These are phyloP conservation scores for Aspergillus taichungensis DNA, from an alignment of 495 filamentous ascomycete species.

Conservation along the genomic window DNA sequence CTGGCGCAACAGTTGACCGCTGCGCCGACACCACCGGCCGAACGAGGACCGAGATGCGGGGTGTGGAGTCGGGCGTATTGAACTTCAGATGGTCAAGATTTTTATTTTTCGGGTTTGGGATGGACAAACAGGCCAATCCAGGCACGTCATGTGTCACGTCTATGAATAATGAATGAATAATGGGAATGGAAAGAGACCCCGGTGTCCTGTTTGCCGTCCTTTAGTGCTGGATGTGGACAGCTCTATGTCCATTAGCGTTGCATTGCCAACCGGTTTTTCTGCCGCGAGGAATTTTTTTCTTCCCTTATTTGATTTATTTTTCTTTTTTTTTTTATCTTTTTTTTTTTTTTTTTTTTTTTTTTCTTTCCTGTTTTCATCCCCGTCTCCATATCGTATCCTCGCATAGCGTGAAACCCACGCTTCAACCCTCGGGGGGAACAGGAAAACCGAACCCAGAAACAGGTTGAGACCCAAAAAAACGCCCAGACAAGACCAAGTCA, in stretches of 20 bases:
- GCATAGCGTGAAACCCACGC: too few relatives aligned
- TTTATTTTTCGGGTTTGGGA: background rate
- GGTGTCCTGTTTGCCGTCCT: too few relatives aligned
- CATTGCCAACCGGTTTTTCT: slow-evolving; percentile 1
- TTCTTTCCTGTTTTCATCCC: background rate
- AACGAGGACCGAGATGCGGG: slow-evolving; percentile 6
- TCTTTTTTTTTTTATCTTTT: background rate
- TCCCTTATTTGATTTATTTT: background rate
- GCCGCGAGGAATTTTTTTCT: slow-evolving; percentile 2
- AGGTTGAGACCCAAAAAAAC: too few relatives aligned
- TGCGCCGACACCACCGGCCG: slow-evolving; percentile 3
- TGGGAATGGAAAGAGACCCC: too few relatives aligned
- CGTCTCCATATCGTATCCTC: background rate
- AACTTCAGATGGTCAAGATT: background rate
- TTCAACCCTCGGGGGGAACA: too few relatives aligned
- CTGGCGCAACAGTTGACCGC: slow-evolving; percentile 22
- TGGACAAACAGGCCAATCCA: too few relatives aligned
- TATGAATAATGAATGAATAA: too few relatives aligned
- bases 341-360: background rate
- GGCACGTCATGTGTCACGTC: too few relatives aligned
- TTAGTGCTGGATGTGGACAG: too few relatives aligned
- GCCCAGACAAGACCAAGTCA: too few relatives aligned
- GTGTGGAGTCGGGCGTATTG: slow-evolving; percentile 14
- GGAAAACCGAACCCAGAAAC: too few relatives aligned
- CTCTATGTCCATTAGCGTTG: slow-evolving; percentile 5